Percentiles rank a stretch among this genome's conserved stretches.
Conservation (phyloP, 805 yeast genomes). For the Ogataea nonfermentans region DNA sequence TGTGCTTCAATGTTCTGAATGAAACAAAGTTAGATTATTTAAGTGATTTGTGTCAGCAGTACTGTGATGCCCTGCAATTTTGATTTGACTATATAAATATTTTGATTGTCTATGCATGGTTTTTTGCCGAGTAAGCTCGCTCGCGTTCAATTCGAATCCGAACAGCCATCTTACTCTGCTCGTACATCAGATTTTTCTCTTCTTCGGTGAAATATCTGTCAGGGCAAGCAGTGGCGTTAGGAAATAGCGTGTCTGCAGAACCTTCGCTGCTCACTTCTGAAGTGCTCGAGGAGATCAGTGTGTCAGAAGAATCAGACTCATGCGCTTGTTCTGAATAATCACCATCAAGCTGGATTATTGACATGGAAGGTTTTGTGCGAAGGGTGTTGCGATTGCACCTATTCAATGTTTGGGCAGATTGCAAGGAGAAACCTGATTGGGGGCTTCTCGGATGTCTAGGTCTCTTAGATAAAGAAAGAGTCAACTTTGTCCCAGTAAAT, state of each 20-base stretch:
- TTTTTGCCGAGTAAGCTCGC: constrained; percentile 12
- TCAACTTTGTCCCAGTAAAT: constrained; percentile 2
- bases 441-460: constrained; percentile 17
- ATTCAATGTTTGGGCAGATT: constrained; percentile 1
- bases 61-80: constrained; percentile 40
- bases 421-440: constrained; percentile 13
- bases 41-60: constrained; percentile 40
- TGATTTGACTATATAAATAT: constrained; percentile 10
- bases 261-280: constrained; percentile 12
- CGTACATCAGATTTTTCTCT: constrained; percentile 28
- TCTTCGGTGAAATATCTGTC: constrained; percentile 23
- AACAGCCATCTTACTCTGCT: constrained; percentile 35
- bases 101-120: constrained; percentile 6
- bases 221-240: constrained; percentile 13
- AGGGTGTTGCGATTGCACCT: constrained; percentile 14
- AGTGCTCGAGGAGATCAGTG: constrained; percentile 13
- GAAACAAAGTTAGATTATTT: constrained; percentile 37
- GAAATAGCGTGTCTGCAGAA: constrained; percentile 6
- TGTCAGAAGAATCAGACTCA: constrained; percentile 16
- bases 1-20: constrained; percentile 37
- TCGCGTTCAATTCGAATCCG: constrained; percentile 37
- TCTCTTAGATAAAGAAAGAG: constrained; percentile 5
- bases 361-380: constrained; percentile 26
- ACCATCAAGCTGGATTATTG: constrained; percentile 25
- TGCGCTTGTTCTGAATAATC: constrained; percentile 11